These are phyloP conservation scores for Tricholoma sp. DNA, from an alignment of 768 basidiomycete genomes.

Conservation along the genomic window DNA sequence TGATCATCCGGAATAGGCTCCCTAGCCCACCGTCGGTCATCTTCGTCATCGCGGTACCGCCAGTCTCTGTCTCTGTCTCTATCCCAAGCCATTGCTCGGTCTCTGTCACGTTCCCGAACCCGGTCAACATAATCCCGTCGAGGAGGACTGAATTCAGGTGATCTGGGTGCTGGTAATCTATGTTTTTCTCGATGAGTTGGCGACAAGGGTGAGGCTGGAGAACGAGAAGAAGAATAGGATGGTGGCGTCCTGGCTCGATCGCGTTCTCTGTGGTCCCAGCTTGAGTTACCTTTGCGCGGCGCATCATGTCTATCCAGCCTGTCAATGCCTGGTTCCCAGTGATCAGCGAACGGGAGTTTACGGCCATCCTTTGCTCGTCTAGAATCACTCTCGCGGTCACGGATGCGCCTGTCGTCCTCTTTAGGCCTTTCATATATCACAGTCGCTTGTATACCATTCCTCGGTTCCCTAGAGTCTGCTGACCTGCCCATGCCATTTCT, in stretches of 20 bases:
- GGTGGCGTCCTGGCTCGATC: conserved; percentile 21
- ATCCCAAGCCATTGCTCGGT: conserved; percentile 19
- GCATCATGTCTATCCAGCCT: conserved; percentile 17
- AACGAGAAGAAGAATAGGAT: conserved; percentile 25
- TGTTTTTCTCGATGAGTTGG: conserved; percentile 32
- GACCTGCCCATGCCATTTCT: conserved; percentile 12
- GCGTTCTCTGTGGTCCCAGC: conserved; percentile 22
- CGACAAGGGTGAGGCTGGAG: conserved; percentile 34
- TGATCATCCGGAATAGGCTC: conserved; percentile 8
- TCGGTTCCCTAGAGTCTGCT: conserved; percentile 10
- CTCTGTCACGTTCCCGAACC: conserved; percentile 30
- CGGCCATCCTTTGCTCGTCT: conserved; percentile 16
- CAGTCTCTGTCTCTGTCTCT: conserved; percentile 25
- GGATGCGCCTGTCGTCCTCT: conserved; percentile 39
- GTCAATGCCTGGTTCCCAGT: conserved; percentile 31
- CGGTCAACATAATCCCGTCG: conserved; percentile 25
- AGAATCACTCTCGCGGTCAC: conserved; percentile 35
- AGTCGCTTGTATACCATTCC: conserved; percentile 16
- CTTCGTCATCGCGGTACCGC: conserved; percentile 18
- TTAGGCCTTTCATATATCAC: conserved; percentile 32
- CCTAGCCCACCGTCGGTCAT: conserved; percentile 16
- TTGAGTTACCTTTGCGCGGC: conserved; percentile 18
- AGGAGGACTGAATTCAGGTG: conserved; percentile 36
- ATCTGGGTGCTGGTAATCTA: conserved; percentile 34
- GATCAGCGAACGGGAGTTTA: conserved; percentile 21